Percentiles rank a stretch among this genome's conserved stretches.
Evolutionary conservation across 495 filamentous ascomycete species (phyloP).

Genomic region (Gamarada debralockiae): DNA sequence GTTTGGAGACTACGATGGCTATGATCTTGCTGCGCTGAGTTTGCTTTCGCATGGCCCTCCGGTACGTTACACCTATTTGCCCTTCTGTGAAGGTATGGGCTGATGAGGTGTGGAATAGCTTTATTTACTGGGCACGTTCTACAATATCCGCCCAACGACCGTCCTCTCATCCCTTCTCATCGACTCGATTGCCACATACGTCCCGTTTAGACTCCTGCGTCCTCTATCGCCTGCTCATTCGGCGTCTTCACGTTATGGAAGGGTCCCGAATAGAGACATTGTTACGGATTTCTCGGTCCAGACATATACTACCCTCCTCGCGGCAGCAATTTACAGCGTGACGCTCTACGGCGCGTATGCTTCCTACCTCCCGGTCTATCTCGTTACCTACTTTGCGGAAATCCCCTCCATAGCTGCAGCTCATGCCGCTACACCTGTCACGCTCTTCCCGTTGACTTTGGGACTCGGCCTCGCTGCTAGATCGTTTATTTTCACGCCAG

Average conservation of each 20-base stretch:
- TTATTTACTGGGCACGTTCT: conserved; percentile 67
- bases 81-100: too few relatives aligned
- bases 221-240: conserved; percentile 58
- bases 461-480: conserved; percentile 62
- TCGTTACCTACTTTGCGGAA: conserved; percentile 67
- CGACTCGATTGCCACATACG: conserved; percentile 58
- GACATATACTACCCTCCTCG: conserved; percentile 58
- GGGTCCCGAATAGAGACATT: conserved; percentile 63
- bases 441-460: conserved; percentile 50
- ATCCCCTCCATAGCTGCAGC: conserved; percentile 61
- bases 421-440: conserved; percentile 52
- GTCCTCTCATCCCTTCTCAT: conserved; percentile 53
- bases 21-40: conserved; percentile 65
- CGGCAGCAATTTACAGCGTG: conserved; percentile 63
- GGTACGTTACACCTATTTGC: conserved; percentile 32
- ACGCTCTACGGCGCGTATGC: conserved; percentile 59
- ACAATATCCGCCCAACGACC: conserved; percentile 55
- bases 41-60: conserved; percentile 68
- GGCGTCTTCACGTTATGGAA: conserved; percentile 28
- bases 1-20: conserved; percentile 65
- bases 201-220: conserved; percentile 71
- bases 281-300: conserved; percentile 61
- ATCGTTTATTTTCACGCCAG: conserved; percentile 71
- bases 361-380: conserved; percentile 59
- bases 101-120: conserved; percentile 16